Evolutionary conservation across 2,329 filamentous ascomycete genomes (phyloP).

Genomic region (Gaeumannomyces sp.): DNA sequence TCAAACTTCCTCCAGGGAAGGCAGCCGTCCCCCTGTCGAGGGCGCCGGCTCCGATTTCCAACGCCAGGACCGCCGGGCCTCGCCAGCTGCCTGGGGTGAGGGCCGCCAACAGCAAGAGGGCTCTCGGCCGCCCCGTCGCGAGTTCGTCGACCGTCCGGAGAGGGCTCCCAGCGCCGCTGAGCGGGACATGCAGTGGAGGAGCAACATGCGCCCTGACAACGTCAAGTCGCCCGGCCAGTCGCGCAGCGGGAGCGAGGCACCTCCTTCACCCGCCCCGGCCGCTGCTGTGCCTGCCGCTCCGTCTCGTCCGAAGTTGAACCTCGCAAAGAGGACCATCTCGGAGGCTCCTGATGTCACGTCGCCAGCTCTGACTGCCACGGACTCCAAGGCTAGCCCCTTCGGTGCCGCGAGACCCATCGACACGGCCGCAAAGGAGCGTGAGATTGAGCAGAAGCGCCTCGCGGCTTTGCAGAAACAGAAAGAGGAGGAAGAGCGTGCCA

Average conservation of each 20-base stretch:
- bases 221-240: slow-evolving; percentile 59
- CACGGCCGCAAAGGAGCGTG: slow-evolving; percentile 79
- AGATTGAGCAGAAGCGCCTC: slow-evolving; percentile 83
- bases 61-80: slow-evolving; percentile 58
- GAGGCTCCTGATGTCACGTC: slow-evolving; percentile 52
- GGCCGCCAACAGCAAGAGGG: slow-evolving; percentile 59
- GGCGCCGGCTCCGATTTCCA: slow-evolving; percentile 55
- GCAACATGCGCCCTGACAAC: slow-evolving; percentile 80
- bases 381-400: slow-evolving; percentile 87
- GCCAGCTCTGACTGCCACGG: slow-evolving; percentile 42
- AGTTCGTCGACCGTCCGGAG: slow-evolving; percentile 67
- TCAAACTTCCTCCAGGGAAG: slow-evolving; percentile 44
- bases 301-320: slow-evolving; percentile 74
- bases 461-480: slow-evolving; percentile 72
- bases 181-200: slow-evolving; percentile 87
- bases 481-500: slow-evolving; percentile 79
- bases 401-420: slow-evolving; percentile 92
- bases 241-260: slow-evolving; percentile 68
- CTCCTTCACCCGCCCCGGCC: slow-evolving; percentile 60
- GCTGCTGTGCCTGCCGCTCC: slow-evolving; percentile 40
- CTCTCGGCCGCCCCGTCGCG: slow-evolving; percentile 71
- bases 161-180: slow-evolving; percentile 81
- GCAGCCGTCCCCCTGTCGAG: slow-evolving; percentile 44
- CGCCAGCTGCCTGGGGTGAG: slow-evolving; percentile 72
- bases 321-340: slow-evolving; percentile 85